Conservation (phyloP, 2,329 filamentous ascomycete genomes). For the Thyridium curvatum region DNA sequence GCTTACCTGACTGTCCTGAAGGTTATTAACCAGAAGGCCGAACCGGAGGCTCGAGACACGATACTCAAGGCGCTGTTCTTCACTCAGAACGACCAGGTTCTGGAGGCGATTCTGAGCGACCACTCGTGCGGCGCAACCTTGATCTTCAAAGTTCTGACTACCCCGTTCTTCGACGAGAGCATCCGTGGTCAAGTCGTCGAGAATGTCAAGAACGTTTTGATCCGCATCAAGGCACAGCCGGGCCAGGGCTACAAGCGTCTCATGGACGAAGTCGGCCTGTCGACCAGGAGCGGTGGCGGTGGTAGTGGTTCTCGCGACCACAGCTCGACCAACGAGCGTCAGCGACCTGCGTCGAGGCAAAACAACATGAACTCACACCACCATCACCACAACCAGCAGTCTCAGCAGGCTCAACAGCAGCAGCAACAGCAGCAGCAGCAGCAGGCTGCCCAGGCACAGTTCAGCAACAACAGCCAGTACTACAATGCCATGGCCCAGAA, state of each 20-base stretch:
- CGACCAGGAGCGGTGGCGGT: constrained; percentile 46
- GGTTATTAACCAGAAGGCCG: constrained; percentile 95
- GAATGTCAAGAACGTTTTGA: constrained; percentile 82
- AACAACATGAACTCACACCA: constrained; percentile 37
- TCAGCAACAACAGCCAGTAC: constrained; percentile 35
- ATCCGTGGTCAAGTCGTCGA: constrained; percentile 85
- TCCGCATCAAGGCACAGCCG: constrained; percentile 87
- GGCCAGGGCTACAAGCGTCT: constrained; percentile 95
- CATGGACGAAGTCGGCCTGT: constrained; percentile 96
- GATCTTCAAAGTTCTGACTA: constrained; percentile 98
- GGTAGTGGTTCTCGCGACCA: constrained; percentile 40
- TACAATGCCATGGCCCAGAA: constrained; percentile 43
- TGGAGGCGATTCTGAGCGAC: constrained; percentile 88
- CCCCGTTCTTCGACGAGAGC: constrained; percentile 91
- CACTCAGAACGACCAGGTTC: constrained; percentile 73
- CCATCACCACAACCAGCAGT: constrained; percentile 26
- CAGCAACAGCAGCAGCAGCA: constrained; percentile 13
- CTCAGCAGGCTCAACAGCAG: constrained; percentile 21
- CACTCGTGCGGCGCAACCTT: constrained; percentile 88
- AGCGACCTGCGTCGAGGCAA: constrained; percentile 51
- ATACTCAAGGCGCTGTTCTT: constrained; percentile 92
- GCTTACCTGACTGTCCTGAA: constrained; percentile 96
- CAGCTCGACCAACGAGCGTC: constrained; percentile 40
- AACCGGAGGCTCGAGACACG: constrained; percentile 83
- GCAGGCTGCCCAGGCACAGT: constrained; percentile 5